These are phyloP conservation scores for Fusarium torreyae DNA, from an alignment of 2,329 filamentous ascomycete species.

Conservation along the genomic window DNA sequence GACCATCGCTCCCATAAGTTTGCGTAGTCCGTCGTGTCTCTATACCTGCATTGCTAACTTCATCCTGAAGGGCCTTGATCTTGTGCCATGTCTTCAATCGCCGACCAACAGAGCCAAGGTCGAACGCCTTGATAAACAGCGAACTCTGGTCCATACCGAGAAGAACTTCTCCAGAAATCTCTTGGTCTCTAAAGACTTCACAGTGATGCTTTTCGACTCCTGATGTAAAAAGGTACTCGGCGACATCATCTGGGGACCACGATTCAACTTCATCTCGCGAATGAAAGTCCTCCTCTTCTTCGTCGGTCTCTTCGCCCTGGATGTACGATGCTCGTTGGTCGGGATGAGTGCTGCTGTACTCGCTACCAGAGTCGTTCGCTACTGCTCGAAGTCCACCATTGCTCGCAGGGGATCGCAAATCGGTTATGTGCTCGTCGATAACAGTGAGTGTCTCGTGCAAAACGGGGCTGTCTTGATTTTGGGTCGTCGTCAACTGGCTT, in stretches of 20 bases:
- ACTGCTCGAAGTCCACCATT: slow-evolving; percentile 67
- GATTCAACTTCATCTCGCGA: slow-evolving; percentile 79
- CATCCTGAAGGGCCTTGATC: slow-evolving; percentile 91
- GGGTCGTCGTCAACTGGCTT: slow-evolving; percentile 59
- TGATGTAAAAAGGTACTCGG: slow-evolving; percentile 87
- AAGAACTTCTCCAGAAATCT: slow-evolving; percentile 94
- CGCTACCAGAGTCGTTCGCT: slow-evolving; percentile 85
- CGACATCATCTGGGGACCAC: slow-evolving; percentile 87
- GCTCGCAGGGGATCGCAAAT: slow-evolving; percentile 74
- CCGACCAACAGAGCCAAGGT: slow-evolving; percentile 90
- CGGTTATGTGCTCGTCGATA: slow-evolving; percentile 96
- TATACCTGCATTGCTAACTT: slow-evolving; percentile 72
- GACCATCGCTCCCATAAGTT: slow-evolving; percentile 72
- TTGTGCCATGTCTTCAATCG: slow-evolving; percentile 97
- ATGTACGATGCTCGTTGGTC: slow-evolving; percentile 90
- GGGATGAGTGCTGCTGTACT: slow-evolving; percentile 87
- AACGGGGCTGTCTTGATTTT: slow-evolving; percentile 75
- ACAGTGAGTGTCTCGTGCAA: slow-evolving; percentile 96
- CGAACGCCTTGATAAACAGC: slow-evolving; percentile 94
- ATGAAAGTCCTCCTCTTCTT: slow-evolving; percentile 85
- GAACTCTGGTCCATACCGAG: slow-evolving; percentile 96
- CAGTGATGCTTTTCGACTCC: slow-evolving; percentile 93
- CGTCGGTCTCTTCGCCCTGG: slow-evolving; percentile 93
- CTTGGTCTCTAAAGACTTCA: slow-evolving; percentile 94
- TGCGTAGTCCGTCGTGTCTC: slow-evolving; percentile 67